Evolutionary conservation across 768 basidiomycete species (phyloP), one percentile per base, ranked within the genome.

Genomic region (Boletus eberwhitei): DNA sequence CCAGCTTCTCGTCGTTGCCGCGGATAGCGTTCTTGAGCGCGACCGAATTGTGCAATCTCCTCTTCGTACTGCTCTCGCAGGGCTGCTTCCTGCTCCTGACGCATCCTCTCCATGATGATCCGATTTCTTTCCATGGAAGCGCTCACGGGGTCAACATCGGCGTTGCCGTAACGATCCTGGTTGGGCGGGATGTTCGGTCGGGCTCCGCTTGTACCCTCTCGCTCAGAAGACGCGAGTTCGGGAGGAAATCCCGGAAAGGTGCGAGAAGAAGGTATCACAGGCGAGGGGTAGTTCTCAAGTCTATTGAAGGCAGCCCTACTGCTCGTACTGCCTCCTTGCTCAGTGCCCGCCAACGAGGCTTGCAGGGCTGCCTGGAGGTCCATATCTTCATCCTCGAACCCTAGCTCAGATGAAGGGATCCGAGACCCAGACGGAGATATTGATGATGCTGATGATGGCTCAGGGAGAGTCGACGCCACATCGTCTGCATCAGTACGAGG

Each of bases 351-450:
- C 40, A 95, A 72, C 5, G 91, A 93, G 3, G 91, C 93, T 62
- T 91, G 90, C 46, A 95, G 74, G 0, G 90, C 93, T 6, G 85
- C 88, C 67, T 97, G 94, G 3, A 96, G 79, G 54, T 92, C 90
- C 62, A 85, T 79, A 67, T 97, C 93, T 64, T 93, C 93, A 59
- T 92, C 88, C 55, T 89, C 92, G 42, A 88, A 72, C 3, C 75
- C 80, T 31, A 55, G 21, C 5, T 61, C 58, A 14, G 58, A 46
- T n/a, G 62, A 42, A 48, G 41, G 39, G 14, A 53, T 13, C 6
- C 43, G 56, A 34, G 62, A 32, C 16, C 47, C 49, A 16, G 59
- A 36, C 26, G 55, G 39, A 41, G 67, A 50, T n/a, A 48, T n/a
- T 6, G 58, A 32, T 34, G 59, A 21, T 8, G 73, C 62, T 12